phyloP scores from a whole-genome alignment of 2,329 filamentous ascomycete genomes.

The Fusarium sp. region DNA sequence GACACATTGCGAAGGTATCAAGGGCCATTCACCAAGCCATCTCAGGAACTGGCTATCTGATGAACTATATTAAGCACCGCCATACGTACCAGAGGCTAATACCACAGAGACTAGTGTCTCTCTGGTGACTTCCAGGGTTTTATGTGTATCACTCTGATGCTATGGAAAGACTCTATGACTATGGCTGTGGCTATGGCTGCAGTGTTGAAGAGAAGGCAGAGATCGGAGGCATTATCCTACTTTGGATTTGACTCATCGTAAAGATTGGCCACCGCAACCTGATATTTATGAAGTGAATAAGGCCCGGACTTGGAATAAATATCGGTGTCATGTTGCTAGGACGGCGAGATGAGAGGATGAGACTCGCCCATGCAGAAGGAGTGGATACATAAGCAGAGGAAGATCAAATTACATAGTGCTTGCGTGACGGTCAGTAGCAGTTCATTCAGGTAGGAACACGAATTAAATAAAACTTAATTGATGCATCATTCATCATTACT shows the following conservation, averaged over 20 bases:
- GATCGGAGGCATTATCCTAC: background rate
- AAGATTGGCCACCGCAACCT: background rate
- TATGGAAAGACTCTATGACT: background rate
- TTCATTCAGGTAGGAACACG: background rate
- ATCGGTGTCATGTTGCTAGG: background rate
- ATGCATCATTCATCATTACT: background rate
- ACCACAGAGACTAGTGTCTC: background rate
- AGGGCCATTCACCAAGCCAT: background rate
- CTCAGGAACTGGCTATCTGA: background rate
- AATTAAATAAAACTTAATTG: background rate
- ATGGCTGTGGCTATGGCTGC: background rate
- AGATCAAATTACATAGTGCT: background rate
- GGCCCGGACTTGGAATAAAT: background rate
- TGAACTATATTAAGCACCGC: background rate
- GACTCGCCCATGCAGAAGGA: background rate
- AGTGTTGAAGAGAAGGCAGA: background rate
- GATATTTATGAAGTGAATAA: background rate
- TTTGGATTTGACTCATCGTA: background rate
- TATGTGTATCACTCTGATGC: background rate
- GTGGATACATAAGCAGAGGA: background rate
- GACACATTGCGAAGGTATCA: background rate
- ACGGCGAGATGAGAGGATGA: background rate
- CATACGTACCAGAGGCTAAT: background rate
- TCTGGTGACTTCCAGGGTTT: background rate
- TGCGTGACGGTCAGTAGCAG: background rate